These are phyloP conservation scores for Neurospora sp. DNA, from an alignment of 495 filamentous ascomycete species.

Conservation along the genomic window DNA sequence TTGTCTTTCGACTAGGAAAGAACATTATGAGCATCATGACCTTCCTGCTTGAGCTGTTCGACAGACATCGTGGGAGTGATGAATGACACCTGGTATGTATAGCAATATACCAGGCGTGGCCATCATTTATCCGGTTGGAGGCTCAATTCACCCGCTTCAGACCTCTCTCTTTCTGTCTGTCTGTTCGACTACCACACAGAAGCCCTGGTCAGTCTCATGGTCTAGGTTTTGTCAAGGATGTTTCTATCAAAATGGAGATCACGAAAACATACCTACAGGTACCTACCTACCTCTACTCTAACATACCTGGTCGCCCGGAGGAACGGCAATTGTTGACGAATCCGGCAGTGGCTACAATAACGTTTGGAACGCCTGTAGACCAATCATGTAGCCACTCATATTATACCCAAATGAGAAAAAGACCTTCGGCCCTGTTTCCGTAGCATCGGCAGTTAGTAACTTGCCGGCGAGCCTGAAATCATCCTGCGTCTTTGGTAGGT, in stretches of 20 bases:
- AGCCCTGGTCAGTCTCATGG: background rate
- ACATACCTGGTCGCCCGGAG: slow-evolving; percentile 18
- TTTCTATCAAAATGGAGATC: background rate
- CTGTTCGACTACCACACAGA: background rate
- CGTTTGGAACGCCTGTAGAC: slow-evolving; percentile 15
- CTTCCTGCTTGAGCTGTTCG: slow-evolving; percentile 1
- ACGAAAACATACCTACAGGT: too few species aligned
- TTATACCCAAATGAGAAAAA: slow-evolving; percentile 29
- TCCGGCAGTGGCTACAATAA: slow-evolving; percentile 31
- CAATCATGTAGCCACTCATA: slow-evolving; percentile 22
- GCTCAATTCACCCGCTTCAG: slow-evolving; percentile 5
- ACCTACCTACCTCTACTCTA: too few species aligned
- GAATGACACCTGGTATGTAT: background rate
- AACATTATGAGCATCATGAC: slow-evolving; percentile 4
- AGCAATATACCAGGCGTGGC: slow-evolving; percentile 1
- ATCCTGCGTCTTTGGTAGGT: background rate
- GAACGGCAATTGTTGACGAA: slow-evolving; percentile 30
- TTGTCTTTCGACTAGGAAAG: too few species aligned
- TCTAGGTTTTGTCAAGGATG: background rate
- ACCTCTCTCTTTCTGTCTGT: background rate
- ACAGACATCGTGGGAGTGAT: slow-evolving; percentile 1
- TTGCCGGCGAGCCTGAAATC: slow-evolving; percentile 9
- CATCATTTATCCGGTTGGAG: slow-evolving; percentile 15
- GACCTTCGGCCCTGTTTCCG: slow-evolving; percentile 25
- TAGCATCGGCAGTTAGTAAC: slow-evolving; percentile 33